Percentiles rank a stretch among this genome's conserved stretches.
Conservation (phyloP, 1,139 yeast genomes). For the Candida tropicalis region DNA sequence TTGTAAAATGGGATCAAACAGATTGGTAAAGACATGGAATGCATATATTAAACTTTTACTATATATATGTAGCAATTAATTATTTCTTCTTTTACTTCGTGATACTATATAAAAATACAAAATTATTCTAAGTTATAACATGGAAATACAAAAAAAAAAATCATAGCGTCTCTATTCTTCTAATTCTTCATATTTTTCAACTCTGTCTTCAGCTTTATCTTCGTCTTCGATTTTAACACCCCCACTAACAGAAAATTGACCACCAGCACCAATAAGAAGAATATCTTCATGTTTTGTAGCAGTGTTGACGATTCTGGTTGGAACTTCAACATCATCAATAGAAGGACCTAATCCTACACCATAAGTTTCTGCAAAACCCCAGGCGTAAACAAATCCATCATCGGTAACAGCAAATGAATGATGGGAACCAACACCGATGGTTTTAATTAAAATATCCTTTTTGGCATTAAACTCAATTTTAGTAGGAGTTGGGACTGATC, state of each 20-base stretch:
- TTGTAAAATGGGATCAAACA: slow-evolving; percentile 71
- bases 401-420: slow-evolving; percentile 85
- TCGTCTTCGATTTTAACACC: slow-evolving; percentile 70
- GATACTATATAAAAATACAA: background rate
- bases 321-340: slow-evolving; percentile 85
- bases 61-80: too few relatives aligned
- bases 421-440: slow-evolving; percentile 84
- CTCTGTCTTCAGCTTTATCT: slow-evolving; percentile 60
- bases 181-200: slow-evolving; percentile 50
- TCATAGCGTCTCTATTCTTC: slow-evolving; percentile 24
- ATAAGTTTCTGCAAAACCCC: slow-evolving; percentile 98
- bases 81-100: background rate
- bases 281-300: slow-evolving; percentile 84
- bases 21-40: slow-evolving; percentile 42
- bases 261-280: slow-evolving; percentile 81
- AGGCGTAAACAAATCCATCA: slow-evolving; percentile 85
- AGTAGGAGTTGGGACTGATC: slow-evolving; percentile 89
- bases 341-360: slow-evolving; percentile 94
- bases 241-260: slow-evolving; percentile 89
- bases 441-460: slow-evolving; percentile 49
- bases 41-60: background rate
- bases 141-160: too few relatives aligned
- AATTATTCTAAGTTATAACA: background rate
- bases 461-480: slow-evolving; percentile 41
- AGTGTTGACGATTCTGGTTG: slow-evolving; percentile 87